These are phyloP conservation scores for Vanilla planifolia DNA, from an alignment of 106 monocot genomes.

Conservation along the genomic window DNA sequence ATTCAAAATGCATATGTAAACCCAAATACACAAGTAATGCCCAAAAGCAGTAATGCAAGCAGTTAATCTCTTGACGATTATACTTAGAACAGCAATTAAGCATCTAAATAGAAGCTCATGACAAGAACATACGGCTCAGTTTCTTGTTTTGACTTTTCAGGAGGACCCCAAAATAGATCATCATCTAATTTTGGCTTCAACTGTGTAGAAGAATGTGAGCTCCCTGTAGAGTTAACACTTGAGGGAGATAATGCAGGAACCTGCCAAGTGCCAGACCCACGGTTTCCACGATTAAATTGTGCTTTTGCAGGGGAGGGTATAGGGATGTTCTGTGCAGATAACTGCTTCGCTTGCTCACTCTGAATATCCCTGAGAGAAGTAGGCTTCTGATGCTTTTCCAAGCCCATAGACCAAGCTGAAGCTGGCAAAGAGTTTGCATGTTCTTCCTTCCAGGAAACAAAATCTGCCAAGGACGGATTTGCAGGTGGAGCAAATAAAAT, in stretches of 20 bases:
- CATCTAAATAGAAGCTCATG: neutral
- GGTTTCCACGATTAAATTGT: slow-evolving; percentile 29
- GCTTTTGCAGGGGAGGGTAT: slow-evolving; percentile 33
- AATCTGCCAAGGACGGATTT: slow-evolving; percentile 84
- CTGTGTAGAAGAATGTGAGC: slow-evolving; percentile 19
- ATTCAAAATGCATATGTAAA: no score
- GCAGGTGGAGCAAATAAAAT: slow-evolving; percentile 38
- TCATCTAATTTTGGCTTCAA: slow-evolving; percentile 61
- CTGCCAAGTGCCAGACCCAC: slow-evolving; percentile 46
- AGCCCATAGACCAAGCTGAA: slow-evolving; percentile 71
- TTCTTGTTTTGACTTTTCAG: slow-evolving; percentile 49
- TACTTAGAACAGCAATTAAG: no score
- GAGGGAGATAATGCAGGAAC: slow-evolving; percentile 66
- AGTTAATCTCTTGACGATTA: no score
- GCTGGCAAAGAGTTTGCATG: slow-evolving; percentile 30
- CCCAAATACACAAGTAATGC: no score
- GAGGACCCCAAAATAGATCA: slow-evolving; percentile 94
- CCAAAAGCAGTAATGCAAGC: no score
- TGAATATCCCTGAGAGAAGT: slow-evolving; percentile 82
- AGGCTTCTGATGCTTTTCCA: slow-evolving; percentile 44
- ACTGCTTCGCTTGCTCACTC: slow-evolving; percentile 67
- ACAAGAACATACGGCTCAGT: slow-evolving; percentile 46
- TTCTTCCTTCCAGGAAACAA: slow-evolving; percentile 86
- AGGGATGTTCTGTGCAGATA: slow-evolving; percentile 28
- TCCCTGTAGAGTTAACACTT: slow-evolving; percentile 31